These are phyloP conservation scores for Cryptococcus sp. DNA, from an alignment of 1,284 basidiomycete genomes.

Conservation along the genomic window DNA sequence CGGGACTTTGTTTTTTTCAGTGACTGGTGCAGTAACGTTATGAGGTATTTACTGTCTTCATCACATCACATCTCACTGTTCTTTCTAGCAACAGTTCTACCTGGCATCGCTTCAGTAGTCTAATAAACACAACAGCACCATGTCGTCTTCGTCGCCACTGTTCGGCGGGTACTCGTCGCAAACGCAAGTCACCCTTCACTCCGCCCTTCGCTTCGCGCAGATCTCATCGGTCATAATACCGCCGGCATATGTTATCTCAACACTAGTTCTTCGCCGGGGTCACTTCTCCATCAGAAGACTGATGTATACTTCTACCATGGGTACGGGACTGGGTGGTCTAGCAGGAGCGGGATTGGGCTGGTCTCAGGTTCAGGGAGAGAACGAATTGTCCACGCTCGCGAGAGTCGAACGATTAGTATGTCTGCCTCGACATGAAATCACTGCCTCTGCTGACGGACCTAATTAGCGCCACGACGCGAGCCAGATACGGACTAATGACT, in stretches of 20 bases:
- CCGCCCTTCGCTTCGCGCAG: slow-evolving; percentile 42
- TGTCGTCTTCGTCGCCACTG: slow-evolving; percentile 30
- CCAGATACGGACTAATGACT: slow-evolving; percentile 49
- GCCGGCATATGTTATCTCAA: slow-evolving; percentile 40
- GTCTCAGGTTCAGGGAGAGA: slow-evolving; percentile 28
- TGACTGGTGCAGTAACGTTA: no score
- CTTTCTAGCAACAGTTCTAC: no score
- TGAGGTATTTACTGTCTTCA: no score
- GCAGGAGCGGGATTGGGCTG: slow-evolving; percentile 33
- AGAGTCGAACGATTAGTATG: slow-evolving; percentile 42
- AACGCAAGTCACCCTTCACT: slow-evolving; percentile 39
- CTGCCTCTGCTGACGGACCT: not conserved
- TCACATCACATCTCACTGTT: no score
- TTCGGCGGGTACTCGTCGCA: slow-evolving; percentile 24
- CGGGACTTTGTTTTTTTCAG: no score
- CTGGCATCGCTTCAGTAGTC: no score
- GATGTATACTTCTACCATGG: slow-evolving; percentile 26
- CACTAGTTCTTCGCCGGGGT: slow-evolving; percentile 26
- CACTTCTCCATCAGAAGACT: slow-evolving; percentile 39
- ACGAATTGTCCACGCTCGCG: slow-evolving; percentile 32
- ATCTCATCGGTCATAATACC: slow-evolving; percentile 39
- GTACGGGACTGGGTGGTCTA: slow-evolving; percentile 25
- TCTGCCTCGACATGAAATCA: slow-evolving; percentile 3
- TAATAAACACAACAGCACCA: not conserved
- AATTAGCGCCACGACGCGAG: slow-evolving; percentile 30